Base-by-base conservation (phyloP, 164 flowering plant species). In the Kalanchoe fedtschenkoi region DNA sequence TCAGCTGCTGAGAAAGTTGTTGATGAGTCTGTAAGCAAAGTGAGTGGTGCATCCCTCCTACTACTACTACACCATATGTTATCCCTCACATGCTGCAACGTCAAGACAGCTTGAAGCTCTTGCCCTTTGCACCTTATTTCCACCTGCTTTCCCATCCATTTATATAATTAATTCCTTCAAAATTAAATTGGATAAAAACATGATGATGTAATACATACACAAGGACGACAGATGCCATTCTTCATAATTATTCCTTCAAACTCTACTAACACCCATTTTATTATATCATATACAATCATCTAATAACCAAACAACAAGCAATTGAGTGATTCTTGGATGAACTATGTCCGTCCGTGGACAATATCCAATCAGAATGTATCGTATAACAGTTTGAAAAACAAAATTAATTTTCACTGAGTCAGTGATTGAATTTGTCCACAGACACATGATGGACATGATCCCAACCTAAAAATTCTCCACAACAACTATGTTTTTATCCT, bases 51-150 rank as follows among this genome's bases (percentile, higher is more conserved):
- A 7, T 74, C 71, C 17, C 80, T 77, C 57, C 80, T 68, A 5
- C 76, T 34, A 58, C 80, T 68, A 5, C 76, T 34, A 58, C 75
- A 74, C 97, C 97, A 89, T 56, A 89, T 81, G 69, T 78, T 71
- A 73, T 91, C 97, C 66, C 97, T 73, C 22, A 83, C 88, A 65
- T 88, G 85, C 78, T 87, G 87, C 83, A 87, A 72, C 38, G 91
- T 87, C 79, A 83, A 74, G 63, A 44, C 69, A 16, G 90, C 83
- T 61, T 26, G 62, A n/a, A 89, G 83, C 63, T 71, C 69, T 64
- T 85, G 83, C 64, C 91, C 93, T 83, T 83, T 83, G 73, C 92
- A 91, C 77, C 68, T 83, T 75, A 86, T 82, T 78, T 88, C 93
- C 69, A 89, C 63, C 97, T 89, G 87, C 30, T 24, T 60, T 28